Evolutionary conservation across 257 asterid species (phyloP).

Genomic region (Lycium ferocissimum): DNA sequence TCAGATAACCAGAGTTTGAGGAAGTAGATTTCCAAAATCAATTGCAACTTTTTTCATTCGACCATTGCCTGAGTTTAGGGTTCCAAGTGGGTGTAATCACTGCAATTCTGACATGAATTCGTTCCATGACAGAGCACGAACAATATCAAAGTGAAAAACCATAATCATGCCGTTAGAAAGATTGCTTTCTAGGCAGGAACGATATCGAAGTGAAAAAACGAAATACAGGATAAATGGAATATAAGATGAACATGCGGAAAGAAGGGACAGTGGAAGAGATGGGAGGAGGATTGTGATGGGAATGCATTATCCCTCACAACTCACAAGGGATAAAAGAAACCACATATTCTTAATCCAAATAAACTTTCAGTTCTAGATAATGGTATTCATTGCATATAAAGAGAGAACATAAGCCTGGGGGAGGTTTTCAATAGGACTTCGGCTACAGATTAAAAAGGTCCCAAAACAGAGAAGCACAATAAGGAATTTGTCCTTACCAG

Average conservation of each 20-base stretch:
- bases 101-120: neutral
- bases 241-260: constrained; percentile 4
- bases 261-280: neutral
- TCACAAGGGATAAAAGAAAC: neutral
- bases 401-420: neutral
- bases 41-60: neutral
- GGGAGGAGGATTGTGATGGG: neutral
- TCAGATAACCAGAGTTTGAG: neutral
- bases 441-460: neutral
- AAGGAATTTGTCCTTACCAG: neutral
- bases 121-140: neutral
- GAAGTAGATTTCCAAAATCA: neutral
- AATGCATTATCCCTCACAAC: neutral
- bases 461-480: neutral
- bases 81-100: neutral
- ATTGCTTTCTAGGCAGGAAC: neutral
- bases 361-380: neutral
- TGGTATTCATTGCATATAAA: neutral
- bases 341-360: neutral
- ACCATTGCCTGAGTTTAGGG: neutral
- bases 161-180: neutral
- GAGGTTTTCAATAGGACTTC: neutral
- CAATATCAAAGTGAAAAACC: too few species aligned
- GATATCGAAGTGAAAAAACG: neutral
- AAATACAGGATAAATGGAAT: constrained; percentile 9